Evolutionary conservation across 495 filamentous ascomycete genomes (phyloP), one percentile per base, ranked within the genome.

Genomic region (Daldinia childiae): DNA sequence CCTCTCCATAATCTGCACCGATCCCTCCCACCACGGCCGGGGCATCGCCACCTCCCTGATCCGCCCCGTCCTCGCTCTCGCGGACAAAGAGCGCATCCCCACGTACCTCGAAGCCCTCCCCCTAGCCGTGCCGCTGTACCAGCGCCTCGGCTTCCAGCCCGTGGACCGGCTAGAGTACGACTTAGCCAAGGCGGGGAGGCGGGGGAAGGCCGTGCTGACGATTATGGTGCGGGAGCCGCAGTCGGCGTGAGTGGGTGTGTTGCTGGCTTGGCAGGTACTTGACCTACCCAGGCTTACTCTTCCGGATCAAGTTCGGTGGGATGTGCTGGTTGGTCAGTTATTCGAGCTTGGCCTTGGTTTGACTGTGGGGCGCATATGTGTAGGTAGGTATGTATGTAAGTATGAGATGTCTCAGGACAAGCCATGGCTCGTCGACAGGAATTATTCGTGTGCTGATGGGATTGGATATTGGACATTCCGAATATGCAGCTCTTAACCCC

Each of bases 61-160:
- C 6, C n/a, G 74, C 8, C 68, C 60, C 38, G 79, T 84, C 5
- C 76, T 83, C 27, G 74, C 66, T 4, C 45, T 77, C 48, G 82
- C 82, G 0, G 75, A 77, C 12, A 67, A 58, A 27, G 80, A 83
- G 6, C 63, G 68, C 6, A 36, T 84, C 43, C 69, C 79, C 0
- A 73, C 83, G 9, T 83, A 85, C 58, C 73, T 86, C 5, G 83
- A 86, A 48, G 82, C 79, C 17, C 79, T 83, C 30, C 71, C 76
- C n/a, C 36, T 77, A 1, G 83, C 83, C 0, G 76, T 78, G 4
- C 58, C 75, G 8, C 68, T 84, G 67, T 86, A 86, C 62, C 73
- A 75, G 32, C 76, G 70, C 58, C 59, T 81, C 2, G 83, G 84
- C 39, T 86, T 83, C 57, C 60, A 59, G 34, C 58, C 11, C 0